Percentiles rank a stretch among this genome's conserved stretches.
phyloP scores from a whole-genome alignment of 1,139 yeast genomes.

The Blastobotrys indianensis region DNA sequence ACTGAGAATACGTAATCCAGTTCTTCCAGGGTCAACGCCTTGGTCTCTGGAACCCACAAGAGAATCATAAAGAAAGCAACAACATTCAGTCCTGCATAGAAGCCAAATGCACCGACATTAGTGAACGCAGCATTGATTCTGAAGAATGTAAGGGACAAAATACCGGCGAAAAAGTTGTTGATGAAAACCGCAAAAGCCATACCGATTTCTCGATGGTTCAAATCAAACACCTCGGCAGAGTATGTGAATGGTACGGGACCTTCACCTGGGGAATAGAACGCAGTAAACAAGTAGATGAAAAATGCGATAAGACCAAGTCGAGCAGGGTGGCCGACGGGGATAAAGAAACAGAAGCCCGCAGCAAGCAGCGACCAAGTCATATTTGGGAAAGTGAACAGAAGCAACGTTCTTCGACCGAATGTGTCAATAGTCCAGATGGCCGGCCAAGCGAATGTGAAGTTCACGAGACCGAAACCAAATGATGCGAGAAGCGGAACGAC shows the following conservation, averaged over 20 bases:
- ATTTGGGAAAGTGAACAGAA: slow-evolving; percentile 71
- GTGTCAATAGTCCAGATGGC: slow-evolving; percentile 77
- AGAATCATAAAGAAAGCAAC: slow-evolving; percentile 20
- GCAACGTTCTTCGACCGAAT: slow-evolving; percentile 66
- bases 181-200: slow-evolving; percentile 71
- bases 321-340: slow-evolving; percentile 39
- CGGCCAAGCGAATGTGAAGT: slow-evolving; percentile 75
- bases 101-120: slow-evolving; percentile 21
- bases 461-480: slow-evolving; percentile 79
- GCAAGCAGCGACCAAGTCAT: slow-evolving; percentile 63
- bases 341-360: slow-evolving; percentile 74
- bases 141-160: slow-evolving; percentile 50
- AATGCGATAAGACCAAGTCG: slow-evolving; percentile 55
- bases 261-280: slow-evolving; percentile 65
- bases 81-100: slow-evolving; percentile 20
- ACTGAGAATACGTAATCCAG: slow-evolving; percentile 16
- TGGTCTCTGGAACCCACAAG: slow-evolving; percentile 22
- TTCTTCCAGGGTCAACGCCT: slow-evolving; percentile 20
- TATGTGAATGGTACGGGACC: slow-evolving; percentile 77
- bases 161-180: slow-evolving; percentile 70
- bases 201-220: slow-evolving; percentile 67
- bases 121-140: slow-evolving; percentile 20
- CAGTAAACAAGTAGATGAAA: slow-evolving; percentile 51
- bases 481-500: slow-evolving; percentile 59
- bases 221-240: slow-evolving; percentile 69